Evolutionary conservation across 2,329 filamentous ascomycete species (phyloP).

Genomic region (Xylaria sp.): DNA sequence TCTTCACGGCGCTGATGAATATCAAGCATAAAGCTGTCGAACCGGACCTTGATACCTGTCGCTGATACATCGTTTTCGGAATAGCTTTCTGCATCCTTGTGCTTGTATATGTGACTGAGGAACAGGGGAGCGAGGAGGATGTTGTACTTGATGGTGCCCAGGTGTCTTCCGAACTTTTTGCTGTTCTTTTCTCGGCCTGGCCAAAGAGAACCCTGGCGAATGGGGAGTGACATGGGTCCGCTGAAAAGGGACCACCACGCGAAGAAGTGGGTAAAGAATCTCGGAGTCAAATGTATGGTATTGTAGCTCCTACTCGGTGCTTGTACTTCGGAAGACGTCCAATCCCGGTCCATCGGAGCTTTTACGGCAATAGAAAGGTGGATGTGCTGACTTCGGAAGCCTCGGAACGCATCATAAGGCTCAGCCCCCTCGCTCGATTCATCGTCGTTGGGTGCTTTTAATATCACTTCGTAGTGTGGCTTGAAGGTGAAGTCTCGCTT

Average conservation of each 20-base stretch:
- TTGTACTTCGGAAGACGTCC: conserved; percentile 68
- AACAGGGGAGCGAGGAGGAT: conserved; percentile 87
- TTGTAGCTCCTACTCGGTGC: conserved; percentile 83
- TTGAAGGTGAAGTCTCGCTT: conserved; percentile 80
- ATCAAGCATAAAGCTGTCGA: conserved; percentile 97
- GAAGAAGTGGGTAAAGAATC: conserved; percentile 98
- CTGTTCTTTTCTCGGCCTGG: conserved; percentile 91
- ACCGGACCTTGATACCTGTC: conserved; percentile 90
- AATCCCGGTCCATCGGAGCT: conserved; percentile 81
- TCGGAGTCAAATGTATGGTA: conserved; percentile 85
- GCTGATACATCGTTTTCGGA: conserved; percentile 72
- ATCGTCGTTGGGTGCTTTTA: conserved; percentile 74
- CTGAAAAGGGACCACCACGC: conserved; percentile 97
- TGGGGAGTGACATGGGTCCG: conserved; percentile 86
- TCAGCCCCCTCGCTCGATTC: conserved; percentile 49
- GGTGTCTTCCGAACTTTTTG: conserved; percentile 95
- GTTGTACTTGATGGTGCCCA: conserved; percentile 99
- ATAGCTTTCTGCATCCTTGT: conserved; percentile 90
- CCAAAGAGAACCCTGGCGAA: conserved; percentile 88
- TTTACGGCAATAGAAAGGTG: conserved; percentile 89
- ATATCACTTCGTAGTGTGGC: conserved; percentile 84
- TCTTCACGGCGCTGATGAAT: conserved; percentile 90
- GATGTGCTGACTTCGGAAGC: conserved; percentile 95
- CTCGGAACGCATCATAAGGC: conserved; percentile 86
- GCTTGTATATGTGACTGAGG: conserved; percentile 95